Conservation (phyloP, 106 monocot genomes). For the Gastrodia elata region DNA sequence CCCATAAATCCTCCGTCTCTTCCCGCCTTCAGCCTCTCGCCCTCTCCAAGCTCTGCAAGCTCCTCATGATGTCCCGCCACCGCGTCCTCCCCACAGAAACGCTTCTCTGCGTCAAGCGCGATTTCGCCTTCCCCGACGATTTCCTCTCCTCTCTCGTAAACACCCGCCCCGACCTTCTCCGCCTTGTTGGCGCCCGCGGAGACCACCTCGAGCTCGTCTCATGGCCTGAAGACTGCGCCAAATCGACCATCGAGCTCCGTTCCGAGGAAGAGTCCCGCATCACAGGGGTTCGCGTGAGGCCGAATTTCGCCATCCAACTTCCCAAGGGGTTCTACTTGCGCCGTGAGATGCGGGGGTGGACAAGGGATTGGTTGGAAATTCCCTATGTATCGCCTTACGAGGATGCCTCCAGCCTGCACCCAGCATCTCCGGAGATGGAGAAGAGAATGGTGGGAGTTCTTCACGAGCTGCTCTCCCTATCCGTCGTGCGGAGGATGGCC, state of each 20-base stretch:
- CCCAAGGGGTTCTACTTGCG: constrained; percentile 60
- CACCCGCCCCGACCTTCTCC: constrained; percentile 30
- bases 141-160: constrained; percentile 46
- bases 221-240: constrained; percentile 56
- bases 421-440: constrained; percentile 78
- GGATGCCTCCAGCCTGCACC: constrained; percentile 40
- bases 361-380: constrained; percentile 85
- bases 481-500: constrained; percentile 46
- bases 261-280: constrained; percentile 51
- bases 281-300: constrained; percentile 46
- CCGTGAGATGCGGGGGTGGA: constrained; percentile 91
- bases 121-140: constrained; percentile 76
- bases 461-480: constrained; percentile 71
- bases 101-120: constrained; percentile 49
- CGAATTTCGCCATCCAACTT: constrained; percentile 58
- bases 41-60: constrained; percentile 60
- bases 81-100: constrained; percentile 43
- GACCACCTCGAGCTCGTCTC: constrained; percentile 40
- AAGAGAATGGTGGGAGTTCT: constrained; percentile 67
- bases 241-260: constrained; percentile 45
- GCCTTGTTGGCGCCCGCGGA: constrained; percentile 30
- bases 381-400: constrained; percentile 77
- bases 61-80: constrained; percentile 71
- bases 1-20: constrained; percentile 22
- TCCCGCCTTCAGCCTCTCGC: constrained; percentile 21